A percentile compares a stretch with the other conserved stretches of the same genome.
Evolutionary conservation across 192 early-diverging fungal genomes (phyloP).

Genomic region (Rhizoclosmatium sp.): DNA sequence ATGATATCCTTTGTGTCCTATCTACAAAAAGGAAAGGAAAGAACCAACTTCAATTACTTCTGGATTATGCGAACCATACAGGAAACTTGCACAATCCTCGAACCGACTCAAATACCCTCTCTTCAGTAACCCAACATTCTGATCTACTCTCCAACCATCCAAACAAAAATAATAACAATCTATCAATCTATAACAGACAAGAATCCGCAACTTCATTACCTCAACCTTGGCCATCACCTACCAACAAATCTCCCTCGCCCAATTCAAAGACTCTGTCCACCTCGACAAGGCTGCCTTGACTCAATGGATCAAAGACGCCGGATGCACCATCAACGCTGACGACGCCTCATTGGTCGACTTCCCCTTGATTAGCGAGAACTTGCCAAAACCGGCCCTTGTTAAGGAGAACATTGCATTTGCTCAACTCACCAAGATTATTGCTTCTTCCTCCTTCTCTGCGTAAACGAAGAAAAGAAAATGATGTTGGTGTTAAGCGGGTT

Average conservation of each 20-base stretch:
- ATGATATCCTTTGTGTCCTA: too few relatives aligned
- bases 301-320: slow-evolving; percentile 48
- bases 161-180: neutral
- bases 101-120: too few relatives aligned
- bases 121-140: too few relatives aligned
- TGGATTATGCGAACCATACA: too few relatives aligned
- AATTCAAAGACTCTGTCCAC: slow-evolving; percentile 71
- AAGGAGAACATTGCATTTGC: slow-evolving; percentile 91
- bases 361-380: slow-evolving; percentile 83
- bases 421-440: slow-evolving; percentile 57
- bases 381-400: slow-evolving; percentile 84
- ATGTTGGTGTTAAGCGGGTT: too few relatives aligned
- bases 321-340: slow-evolving; percentile 36
- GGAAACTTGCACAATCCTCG: too few relatives aligned
- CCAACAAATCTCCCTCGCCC: slow-evolving; percentile 75
- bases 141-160: too few relatives aligned
- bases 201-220: slow-evolving; percentile 78
- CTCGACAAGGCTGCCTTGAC: slow-evolving; percentile 72
- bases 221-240: slow-evolving; percentile 79
- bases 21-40: too few relatives aligned
- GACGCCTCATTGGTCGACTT: slow-evolving; percentile 68
- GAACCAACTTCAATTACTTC: too few relatives aligned
- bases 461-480: too few relatives aligned
- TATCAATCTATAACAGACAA: slow-evolving; percentile 42
- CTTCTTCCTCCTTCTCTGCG: too few relatives aligned